Evolutionary conservation across 345 rosid genomes (phyloP), one percentile per base, ranked within the genome.

Genomic region (Tarenaya hassleriana): DNA sequence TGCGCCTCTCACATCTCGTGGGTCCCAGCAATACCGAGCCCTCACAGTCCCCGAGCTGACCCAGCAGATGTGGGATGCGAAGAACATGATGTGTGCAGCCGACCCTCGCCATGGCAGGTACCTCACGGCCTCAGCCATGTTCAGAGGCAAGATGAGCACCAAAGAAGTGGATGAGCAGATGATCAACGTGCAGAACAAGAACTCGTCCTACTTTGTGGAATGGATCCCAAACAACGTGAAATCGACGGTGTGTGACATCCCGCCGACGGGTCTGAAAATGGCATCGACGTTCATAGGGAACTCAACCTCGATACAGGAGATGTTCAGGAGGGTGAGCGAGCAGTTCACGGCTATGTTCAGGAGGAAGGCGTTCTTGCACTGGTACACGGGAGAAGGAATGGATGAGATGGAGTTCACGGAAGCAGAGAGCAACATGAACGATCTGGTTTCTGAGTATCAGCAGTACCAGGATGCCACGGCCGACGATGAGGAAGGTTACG

Each of bases 361-460:
- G 17, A 73, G 84, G 54, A 81, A 81, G 58, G 84, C 88, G 16
- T 81, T 81, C 73, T 70, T 81, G 78, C 88, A 81, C 48, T 81
- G 88, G 91, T 83, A 83, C 65, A 83, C 91, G 0, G 91, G 84
- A 34, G 91, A 84, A 51, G 94, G 94, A 12, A 84, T 81, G 94
- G 94, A 84, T 15, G 94, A 84, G 68, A 84, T 84, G 94, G 94
- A 84, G 70, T 81, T 81, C 47, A 84, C 94, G 3, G 94, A 83
- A 53, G 91, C 86, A 10, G 86, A 83, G 61, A 81, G 88, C 53
- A 82, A 82, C 73, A 82, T 82, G 89, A 82, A 82, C 7, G 89
- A 79, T 75, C 72, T 82, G 51, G 90, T 82, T 7, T 77, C 90
- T 0, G 90, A 82, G 64, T 82, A 82, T 59, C 90, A 82, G 42